Evolutionary conservation across 495 filamentous ascomycete genomes (phyloP), one percentile per base, ranked within the genome.

Genomic region (Aspergillus sclerotioniger): DNA sequence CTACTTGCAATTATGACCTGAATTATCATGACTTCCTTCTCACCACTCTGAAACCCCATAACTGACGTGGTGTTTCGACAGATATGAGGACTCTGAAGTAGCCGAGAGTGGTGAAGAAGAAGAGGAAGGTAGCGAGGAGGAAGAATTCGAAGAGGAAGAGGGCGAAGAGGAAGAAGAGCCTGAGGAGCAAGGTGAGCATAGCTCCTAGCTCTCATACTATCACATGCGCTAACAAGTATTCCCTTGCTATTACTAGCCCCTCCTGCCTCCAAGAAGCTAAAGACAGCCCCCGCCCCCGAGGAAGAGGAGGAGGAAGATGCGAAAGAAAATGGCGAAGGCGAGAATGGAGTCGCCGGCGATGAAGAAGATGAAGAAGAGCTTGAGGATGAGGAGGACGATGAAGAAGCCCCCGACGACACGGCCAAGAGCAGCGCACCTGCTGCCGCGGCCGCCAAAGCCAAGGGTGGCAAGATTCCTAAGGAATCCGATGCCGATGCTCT

Each of bases 1-100:
- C 13, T 32, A 28, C 47, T 8, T 33, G 6, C 8, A 3, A 13
- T 19, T 20, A 20, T 28, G 29, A 20, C 3, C 9, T 12, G 13
- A 54, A 20, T 15, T 31, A 8, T 3, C 3, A 45, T 17, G 20
- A 44, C 10, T 54, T 21, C 19, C 44, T 54, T 21, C 28, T 45
- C 9, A 25, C 35, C 47, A n/a, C 28, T 33, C 35, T 33, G 3
- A n/a, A 8, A 21, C 1, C 8, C 3, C 8, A 10, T 13, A 1
- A 17, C 45, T 48, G 45, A 48, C 45, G 35, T 32, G 19, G 5
- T n/a, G 13, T 8, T 33, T 56, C 1, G 6, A 19, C 28, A 80
- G 76, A 62, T 79, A 82, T 61, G 76, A 83, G 64, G 70, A 72
- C 63, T 82, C 84, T 35, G 80, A 84, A 8, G 75, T 82, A 41